A percentile compares a stretch with the other conserved stretches of the same genome.
Conservation (phyloP, 148 eudicot genomes). For the Limonium bicolor region DNA sequence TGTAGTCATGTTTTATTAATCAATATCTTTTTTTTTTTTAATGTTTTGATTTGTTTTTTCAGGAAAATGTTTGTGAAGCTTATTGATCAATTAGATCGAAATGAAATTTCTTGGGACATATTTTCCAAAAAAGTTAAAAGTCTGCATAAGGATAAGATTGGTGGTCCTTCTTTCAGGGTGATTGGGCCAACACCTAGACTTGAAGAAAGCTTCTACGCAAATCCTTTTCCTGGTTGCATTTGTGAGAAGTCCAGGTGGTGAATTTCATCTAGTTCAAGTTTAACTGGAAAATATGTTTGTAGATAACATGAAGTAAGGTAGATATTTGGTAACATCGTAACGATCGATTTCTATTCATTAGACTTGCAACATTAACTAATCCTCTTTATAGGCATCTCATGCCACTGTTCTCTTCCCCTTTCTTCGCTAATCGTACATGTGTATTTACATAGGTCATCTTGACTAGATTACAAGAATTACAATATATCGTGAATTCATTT, state of each 20-base stretch:
- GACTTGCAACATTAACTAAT: no score
- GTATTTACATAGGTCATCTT: no score
- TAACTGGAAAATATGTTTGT: no score
- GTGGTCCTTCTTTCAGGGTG: conserved; percentile 31
- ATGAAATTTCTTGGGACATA: conserved; percentile 34
- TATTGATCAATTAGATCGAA: conserved; percentile 36
- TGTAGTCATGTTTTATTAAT: not conserved
- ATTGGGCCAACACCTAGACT: conserved; percentile 27
- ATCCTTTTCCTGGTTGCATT: conserved; percentile 66
- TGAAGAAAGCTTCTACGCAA: conserved; percentile 60
- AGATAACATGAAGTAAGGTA: no score
- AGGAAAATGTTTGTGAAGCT: conserved; percentile 33
- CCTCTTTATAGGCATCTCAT: no score
- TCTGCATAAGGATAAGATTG: conserved; percentile 26
- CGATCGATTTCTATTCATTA: no score
- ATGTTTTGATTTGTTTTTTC: not conserved
- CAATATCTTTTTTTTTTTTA: not conserved
- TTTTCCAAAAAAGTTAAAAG: conserved; percentile 34
- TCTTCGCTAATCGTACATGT: no score
- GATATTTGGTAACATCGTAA: no score
- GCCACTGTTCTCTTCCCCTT: no score
- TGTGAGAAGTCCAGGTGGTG: conserved; percentile 16
- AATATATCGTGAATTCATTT: no score
- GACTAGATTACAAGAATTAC: no score
- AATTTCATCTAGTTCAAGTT: no score